Evolutionary conservation across 331 rosid species (phyloP), one percentile per base, ranked within the genome.

Genomic region (Dryas integrifolia): DNA sequence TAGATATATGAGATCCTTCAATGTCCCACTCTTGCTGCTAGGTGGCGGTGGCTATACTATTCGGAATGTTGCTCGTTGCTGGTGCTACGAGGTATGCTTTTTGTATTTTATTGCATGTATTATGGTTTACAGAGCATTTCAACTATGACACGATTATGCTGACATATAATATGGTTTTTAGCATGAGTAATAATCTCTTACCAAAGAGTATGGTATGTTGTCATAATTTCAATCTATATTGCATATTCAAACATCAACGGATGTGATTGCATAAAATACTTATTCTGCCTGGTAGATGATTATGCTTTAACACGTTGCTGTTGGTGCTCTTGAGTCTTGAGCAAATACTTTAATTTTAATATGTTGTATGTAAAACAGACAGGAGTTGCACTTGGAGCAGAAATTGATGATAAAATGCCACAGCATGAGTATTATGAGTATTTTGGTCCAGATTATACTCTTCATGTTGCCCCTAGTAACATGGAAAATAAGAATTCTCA

Each of bases 21-120:
- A 93, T 71, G 98, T 93, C 50, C 98, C 97, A 48, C 88, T 93
- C 63, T 81, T 93, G 86, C 89, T 91, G 51, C 88, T 93, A 39
- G 98, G 98, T 59, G 98, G 98, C 0, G 98, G 98, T 38, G 98
- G 98, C 80, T 93, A 93, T 77, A 93, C 98, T 79, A 92, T 92
- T 67, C 86, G 97, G 56, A 93, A 93, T 77, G 98, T 93, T 83
- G 96, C 98, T 74, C 92, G 98, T 3, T 93, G 98, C 81, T 93
- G 97, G 98, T 93, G 98, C 85, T 93, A 88, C 10, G 98, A 93
- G 98, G 98, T 90, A 79, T 35, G 9, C 21, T 45, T 78, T 49
- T 65, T 81, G 71, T 64, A 18, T 81, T 66, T 51, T 45, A 48
- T 79, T 73, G 57, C 57, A 26, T n/a, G 26, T 26, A 24, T 58